Evolutionary conservation across 2,329 filamentous ascomycete genomes (phyloP), one percentile per base, ranked within the genome.

Genomic region (Teratosphaeria epicoccoides): DNA sequence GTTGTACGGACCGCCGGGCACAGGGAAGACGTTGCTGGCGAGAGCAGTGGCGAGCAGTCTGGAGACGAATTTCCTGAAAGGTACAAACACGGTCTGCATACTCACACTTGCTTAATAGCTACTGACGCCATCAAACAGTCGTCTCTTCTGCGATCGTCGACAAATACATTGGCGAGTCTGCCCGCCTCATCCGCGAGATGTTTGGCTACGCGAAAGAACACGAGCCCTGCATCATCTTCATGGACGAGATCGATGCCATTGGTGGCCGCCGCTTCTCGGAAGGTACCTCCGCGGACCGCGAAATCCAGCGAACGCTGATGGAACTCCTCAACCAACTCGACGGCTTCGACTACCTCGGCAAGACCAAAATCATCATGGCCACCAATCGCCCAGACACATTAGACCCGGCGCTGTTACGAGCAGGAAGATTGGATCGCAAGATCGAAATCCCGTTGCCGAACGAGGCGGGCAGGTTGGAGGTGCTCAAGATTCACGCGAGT

Each of bases 301-400:
- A 98, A 71, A 98, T 98, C 62, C 93, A 98, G 74, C 85, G 93
- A 66, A 98, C 93, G 29, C 77, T 98, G 54, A 98, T 98, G 93
- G 93, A 98, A 71, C 79, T 98, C 51, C 84, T 98, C 57, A 98
- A 98, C 73, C 93, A 98, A 72, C 82, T 98, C 50, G 93, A 98
- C 69, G 93, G 94, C 61, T 98, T 98, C 76, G 93, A 98, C 74
- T 98, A 98, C 74, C 80, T 98, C 33, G 93, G 94, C 62, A 96
- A 98, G 79, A 98, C 93, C 51, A 98, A 98, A 78, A 98, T 98
- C 69, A 98, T 98, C 75, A 98, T 98, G 94, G 93, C 90, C 33
- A 97, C 93, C 54, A 98, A 98, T 77, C 80, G 93, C 73, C 93
- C 91, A 12, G 91, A 97, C 70, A 97, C 91, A 0, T 81, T 98